Percentiles rank a stretch among this genome's conserved stretches.
Evolutionary conservation across 2,329 filamentous ascomycete species (phyloP).

Genomic region (Clarireedia sp.): DNA sequence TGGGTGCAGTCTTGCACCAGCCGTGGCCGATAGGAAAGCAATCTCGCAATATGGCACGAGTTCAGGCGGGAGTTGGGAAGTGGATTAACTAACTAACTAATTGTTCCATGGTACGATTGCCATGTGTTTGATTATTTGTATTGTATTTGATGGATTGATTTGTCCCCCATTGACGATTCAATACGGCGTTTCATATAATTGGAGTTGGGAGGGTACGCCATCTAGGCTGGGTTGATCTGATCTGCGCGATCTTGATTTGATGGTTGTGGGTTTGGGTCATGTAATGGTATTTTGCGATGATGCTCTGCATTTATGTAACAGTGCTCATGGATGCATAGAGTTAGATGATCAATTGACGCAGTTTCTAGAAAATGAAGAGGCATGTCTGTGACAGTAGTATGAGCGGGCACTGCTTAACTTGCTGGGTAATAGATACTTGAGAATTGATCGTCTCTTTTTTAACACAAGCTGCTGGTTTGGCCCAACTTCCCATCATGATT

Average conservation of each 20-base stretch:
- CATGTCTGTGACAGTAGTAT: too few species aligned
- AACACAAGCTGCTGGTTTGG: too few species aligned
- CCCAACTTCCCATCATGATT: too few species aligned
- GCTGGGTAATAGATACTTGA: too few species aligned
- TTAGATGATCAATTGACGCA: not conserved
- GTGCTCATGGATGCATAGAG: not conserved
- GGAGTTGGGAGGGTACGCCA: not conserved
- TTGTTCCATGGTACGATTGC: too few species aligned
- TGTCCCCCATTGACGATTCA: not conserved
- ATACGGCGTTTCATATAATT: not conserved
- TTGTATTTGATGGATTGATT: not conserved
- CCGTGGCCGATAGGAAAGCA: constrained; percentile 5
- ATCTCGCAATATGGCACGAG: not conserved
- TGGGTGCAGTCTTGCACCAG: constrained; percentile 33
- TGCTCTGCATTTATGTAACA: not conserved
- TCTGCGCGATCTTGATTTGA: not conserved
- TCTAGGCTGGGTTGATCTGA: not conserved
- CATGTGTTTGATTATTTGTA: not conserved
- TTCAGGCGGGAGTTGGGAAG: constrained; percentile 18
- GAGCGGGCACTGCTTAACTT: too few species aligned
- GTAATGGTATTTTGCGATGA: not conserved
- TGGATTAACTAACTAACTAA: constrained; percentile 13
- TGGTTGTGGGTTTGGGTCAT: not conserved
- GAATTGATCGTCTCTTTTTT: too few species aligned
- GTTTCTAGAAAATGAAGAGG: too few species aligned